Percentiles rank a stretch among this genome's conserved stretches.
Conservation (phyloP, 2,329 filamentous ascomycete species). For the Fonsecaea pugnacius region DNA sequence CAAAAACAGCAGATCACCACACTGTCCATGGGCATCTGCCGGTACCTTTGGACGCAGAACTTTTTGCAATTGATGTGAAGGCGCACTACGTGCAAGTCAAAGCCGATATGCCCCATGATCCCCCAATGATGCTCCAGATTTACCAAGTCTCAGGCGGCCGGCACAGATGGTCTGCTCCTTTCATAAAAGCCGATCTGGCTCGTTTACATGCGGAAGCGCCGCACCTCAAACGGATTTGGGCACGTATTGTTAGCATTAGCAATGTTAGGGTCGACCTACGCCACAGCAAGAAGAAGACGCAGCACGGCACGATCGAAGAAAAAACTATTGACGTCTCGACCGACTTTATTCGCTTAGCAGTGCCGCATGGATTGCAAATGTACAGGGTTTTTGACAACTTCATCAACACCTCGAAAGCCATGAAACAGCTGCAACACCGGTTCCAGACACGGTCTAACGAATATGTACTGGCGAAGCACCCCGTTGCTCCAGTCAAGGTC, state of each 20-base stretch:
- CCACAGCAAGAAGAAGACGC: constrained; percentile 71
- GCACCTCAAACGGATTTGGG: constrained; percentile 81
- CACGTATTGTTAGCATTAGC: constrained; percentile 81
- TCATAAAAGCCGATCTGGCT: constrained; percentile 74
- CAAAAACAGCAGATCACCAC: constrained; percentile 36
- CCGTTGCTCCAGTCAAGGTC: constrained; percentile 82
- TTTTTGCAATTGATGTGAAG: constrained; percentile 81
- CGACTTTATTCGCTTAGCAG: constrained; percentile 82
- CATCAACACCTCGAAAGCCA: constrained; percentile 82
- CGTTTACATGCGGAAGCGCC: constrained; percentile 89
- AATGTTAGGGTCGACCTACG: constrained; percentile 78
- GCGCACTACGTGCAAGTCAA: constrained; percentile 84
- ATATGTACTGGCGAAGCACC: constrained; percentile 82
- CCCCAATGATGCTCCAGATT: constrained; percentile 87
- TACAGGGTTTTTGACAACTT: constrained; percentile 93
- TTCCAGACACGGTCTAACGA: constrained; percentile 87
- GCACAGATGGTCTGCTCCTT: constrained; percentile 86
- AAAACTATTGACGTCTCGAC: constrained; percentile 81
- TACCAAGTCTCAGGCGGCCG: constrained; percentile 80
- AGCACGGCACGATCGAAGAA: constrained; percentile 68
- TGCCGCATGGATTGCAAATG: constrained; percentile 89
- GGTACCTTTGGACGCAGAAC: constrained; percentile 56
- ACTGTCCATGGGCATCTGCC: constrained; percentile 27
- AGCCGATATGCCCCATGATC: constrained; percentile 83
- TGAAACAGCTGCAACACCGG: constrained; percentile 87